Evolutionary conservation across 441 rosid species (phyloP).

Genomic region (Macaranga tanarius): DNA sequence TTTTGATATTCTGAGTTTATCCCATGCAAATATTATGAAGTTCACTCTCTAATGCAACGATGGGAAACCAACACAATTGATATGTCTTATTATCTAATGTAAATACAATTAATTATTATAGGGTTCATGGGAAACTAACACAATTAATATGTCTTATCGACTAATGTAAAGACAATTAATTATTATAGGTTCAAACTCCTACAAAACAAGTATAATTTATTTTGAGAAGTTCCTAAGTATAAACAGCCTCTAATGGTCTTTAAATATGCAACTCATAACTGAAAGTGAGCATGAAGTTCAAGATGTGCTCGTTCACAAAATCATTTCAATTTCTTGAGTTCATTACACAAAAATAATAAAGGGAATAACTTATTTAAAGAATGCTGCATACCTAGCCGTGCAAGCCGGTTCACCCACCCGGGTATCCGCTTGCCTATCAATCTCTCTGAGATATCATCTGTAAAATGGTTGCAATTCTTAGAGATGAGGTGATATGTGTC

Average conservation of each 20-base stretch:
- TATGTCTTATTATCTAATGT: neutral
- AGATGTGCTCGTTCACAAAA: neutral
- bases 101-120: neutral
- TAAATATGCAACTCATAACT: neutral
- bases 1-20: neutral
- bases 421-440: constrained; percentile 57
- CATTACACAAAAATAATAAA: neutral
- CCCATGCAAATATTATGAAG: neutral
- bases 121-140: neutral
- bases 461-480: constrained; percentile 83
- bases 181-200: neutral
- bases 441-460: constrained; percentile 55
- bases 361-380: neutral
- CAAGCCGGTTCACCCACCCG: constrained; percentile 83
- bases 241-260: neutral
- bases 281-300: neutral
- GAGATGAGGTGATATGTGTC: constrained; percentile 80
- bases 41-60: neutral
- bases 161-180: neutral
- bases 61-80: neutral
- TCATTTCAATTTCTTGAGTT: neutral
- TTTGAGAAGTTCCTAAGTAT: neutral
- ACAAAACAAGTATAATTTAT: neutral
- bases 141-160: neutral
- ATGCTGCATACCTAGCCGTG: constrained; percentile 54